Base-by-base conservation (phyloP, 2,329 filamentous ascomycete species). In the Fusarium aywerte region DNA sequence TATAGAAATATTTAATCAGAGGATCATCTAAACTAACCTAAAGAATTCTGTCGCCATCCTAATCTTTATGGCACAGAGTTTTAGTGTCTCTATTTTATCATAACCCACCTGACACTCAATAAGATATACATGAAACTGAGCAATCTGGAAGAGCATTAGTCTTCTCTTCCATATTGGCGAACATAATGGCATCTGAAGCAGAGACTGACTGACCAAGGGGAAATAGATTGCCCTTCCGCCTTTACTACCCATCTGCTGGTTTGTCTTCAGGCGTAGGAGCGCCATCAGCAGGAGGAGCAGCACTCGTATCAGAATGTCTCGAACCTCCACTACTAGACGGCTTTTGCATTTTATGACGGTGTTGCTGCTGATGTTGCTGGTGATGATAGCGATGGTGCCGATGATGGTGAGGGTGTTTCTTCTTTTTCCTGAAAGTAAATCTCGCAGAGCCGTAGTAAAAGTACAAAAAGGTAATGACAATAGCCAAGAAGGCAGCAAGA, bases 361-460 rank as follows among this genome's bases (percentile, higher is more conserved):
- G 15, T 3, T 31, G 42, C 9, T 53, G 33, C 31, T 57, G 15
- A 5, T 31, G 42, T 5, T 53, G 33, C 31, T 57, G 59, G 3
- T 54, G 33, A 36, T 57, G 57, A 4, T 54, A 55, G 6, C 47
- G 47, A 6, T 44, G 25, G 45, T 56, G 44, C 4, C 57, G 49
- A 2, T 44, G 49, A 12, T 52, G 60, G 7, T 58, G 57, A 15
- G 32, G 50, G 5, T 40, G 62, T 2, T 62, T 67, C 36, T 67
- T 72, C 57, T 61, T 72, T 58, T 72, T 76, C 31, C 71, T 74
- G 18, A 69, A 66, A 2, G 73, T 73, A 54, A 78, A 77, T 8
- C 75, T 74, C 40, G 82, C 75, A 4, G 81, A 79, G 20, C 62
- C 56, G 44, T 80, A 75, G 64, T 83, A 83, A 5, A 75, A 68